Base-by-base conservation (phyloP, 2,329 filamentous ascomycete species). In the Cadophora luteo-olivacea region DNA sequence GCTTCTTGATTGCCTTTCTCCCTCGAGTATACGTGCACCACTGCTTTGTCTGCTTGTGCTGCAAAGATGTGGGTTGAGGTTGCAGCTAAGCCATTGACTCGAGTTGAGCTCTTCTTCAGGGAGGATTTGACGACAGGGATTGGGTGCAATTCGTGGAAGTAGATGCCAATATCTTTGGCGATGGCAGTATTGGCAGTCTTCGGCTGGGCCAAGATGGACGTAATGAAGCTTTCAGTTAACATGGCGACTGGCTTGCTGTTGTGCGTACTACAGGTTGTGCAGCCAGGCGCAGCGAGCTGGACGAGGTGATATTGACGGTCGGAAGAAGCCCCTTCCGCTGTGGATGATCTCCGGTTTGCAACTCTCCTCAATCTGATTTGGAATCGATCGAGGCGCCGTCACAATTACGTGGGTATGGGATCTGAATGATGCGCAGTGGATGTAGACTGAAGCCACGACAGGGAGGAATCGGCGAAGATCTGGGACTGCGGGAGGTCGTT, bases 51-150 rank as follows among this genome's bases (percentile, higher is more conserved):
- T 61, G 91, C 86, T 79, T 99, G 96, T 4, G 93, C 95, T 4
- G 94, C 91, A 78, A 97, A 99, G 58, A 98, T 85, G 78, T 99
- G 96, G 24, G 90, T 90, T 55, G 87, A 84, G 80, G 87, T 97
- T 74, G 94, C 86, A 36, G 93, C 94, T 66, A 99, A 83, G 74
- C 92, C 91, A 79, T 95, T 92, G 68, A 86, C 83, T 32, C 90
- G 86, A n/a, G 90, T 89, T 19, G 92, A 92, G 83, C 92, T 97
- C 82, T 97, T 98, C 85, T 97, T 98, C 85, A 96, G 94, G 60
- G 90, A 87, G 71, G 89, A 84, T 76, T 91, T 91, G 77, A 94
- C 87, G n/a, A 88, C 86, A 72, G 91, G 87, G 65, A 91, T 86
- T 51, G 94, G 94, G 75, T 93, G 91, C 75, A 94, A 86, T 71